Evolutionary conservation across 2,329 filamentous ascomycete species (phyloP), one percentile per base, ranked within the genome.

Genomic region (Aspergillus sp.): DNA sequence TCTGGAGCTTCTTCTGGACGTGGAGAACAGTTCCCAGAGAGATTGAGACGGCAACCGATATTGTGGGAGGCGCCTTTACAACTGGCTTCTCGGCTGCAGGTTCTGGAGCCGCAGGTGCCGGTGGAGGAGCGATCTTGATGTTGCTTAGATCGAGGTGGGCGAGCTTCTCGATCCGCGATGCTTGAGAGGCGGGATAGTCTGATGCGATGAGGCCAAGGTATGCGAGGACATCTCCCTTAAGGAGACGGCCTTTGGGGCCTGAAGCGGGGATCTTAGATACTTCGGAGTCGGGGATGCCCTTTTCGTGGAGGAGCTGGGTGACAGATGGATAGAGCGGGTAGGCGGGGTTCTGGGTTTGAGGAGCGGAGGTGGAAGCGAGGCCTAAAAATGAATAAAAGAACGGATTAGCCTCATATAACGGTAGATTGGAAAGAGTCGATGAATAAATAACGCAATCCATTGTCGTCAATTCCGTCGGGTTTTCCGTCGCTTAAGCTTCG

Each of bases 201-300:
- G 86, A 80, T 59, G 88, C 81, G 69, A 97, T 91, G 66, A 83
- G 81, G 61, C 95, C 95, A 15, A 98, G 77, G 75, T 93, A 95
- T 48, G 92, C 93, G 54, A 99, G 86, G 6, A 99, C 89, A 72
- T 99, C 95, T 56, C 95, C 95, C 82, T 99, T 99, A 61, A 99
- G 83, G 54, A 99, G 81, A 60, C 95, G 88, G 57, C 93, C 92
- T 68, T 88, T 87, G 30, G 95, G 95, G 22, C 95, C 95, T 19
- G 90, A 93, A 5, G 92, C 89, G 53, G 87, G 89, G 73, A 98
- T 97, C 74, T 90, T 89, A 75, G 86, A 82, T 52, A 92, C 82
- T 58, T 92, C 90, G 47, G 87, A 86, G 65, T 88, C 85, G 68
- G 89, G 83, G 54, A 99, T 79, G 61, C 88, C 87, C 70, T 96